Conservation (phyloP, 2,329 filamentous ascomycete species). For the Pseudopithomyces maydicus region DNA sequence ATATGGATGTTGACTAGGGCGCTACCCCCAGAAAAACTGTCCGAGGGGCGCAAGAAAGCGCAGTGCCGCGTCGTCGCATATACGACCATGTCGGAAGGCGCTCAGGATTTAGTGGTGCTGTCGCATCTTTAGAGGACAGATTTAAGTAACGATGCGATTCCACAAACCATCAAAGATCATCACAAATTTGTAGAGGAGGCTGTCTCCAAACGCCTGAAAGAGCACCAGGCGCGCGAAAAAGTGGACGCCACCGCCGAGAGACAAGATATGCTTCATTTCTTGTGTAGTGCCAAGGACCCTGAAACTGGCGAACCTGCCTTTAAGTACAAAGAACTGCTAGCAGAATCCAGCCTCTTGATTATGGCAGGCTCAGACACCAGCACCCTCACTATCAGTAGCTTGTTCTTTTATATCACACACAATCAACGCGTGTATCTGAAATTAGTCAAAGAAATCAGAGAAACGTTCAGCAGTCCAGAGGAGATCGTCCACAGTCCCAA, state of each 20-base stretch:
- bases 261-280: slow-evolving; percentile 48
- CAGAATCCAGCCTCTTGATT: slow-evolving; percentile 18
- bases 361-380: slow-evolving; percentile 23
- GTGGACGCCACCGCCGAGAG: slow-evolving; percentile 8
- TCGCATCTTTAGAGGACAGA: too few species aligned
- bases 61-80: too few species aligned
- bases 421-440: slow-evolving; percentile 12
- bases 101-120: too few species aligned
- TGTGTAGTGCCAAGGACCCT: slow-evolving; percentile 47
- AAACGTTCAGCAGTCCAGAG: slow-evolving; percentile 9
- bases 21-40: too few species aligned
- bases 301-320: slow-evolving; percentile 41
- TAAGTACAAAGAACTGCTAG: slow-evolving; percentile 42
- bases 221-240: slow-evolving; percentile 2
- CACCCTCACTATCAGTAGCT: slow-evolving; percentile 7
- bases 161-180: slow-evolving; percentile 10
- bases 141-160: too few species aligned
- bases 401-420: slow-evolving; percentile 21
- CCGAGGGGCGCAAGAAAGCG: too few species aligned
- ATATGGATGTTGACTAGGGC: too few species aligned
- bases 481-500: slow-evolving; percentile 14
- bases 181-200: slow-evolving; percentile 11
- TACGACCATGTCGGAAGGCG: too few species aligned
- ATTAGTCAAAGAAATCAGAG: slow-evolving; percentile 18
- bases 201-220: slow-evolving; percentile 5